Evolutionary conservation across 345 rosid genomes (phyloP).

Genomic region (Aquilaria malaccensis): DNA sequence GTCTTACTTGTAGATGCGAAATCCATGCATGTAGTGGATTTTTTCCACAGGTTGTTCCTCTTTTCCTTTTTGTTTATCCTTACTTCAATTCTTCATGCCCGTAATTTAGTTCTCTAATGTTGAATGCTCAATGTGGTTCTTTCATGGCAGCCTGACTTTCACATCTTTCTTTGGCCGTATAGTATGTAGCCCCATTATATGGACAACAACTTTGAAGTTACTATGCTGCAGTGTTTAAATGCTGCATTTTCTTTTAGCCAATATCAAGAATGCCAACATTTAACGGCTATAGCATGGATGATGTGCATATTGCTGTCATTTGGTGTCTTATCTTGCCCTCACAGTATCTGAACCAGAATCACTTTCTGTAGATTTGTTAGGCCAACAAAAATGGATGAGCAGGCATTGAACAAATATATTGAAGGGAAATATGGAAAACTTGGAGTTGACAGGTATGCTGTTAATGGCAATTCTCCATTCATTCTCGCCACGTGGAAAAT

Average conservation of each 20-base stretch:
- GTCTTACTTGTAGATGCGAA: slow-evolving; percentile 67
- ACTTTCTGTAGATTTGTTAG: slow-evolving; percentile 62
- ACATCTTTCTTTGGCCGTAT: background rate
- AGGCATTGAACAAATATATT: slow-evolving; percentile 62
- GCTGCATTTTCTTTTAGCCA: too few relatives aligned
- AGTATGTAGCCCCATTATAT: too few relatives aligned
- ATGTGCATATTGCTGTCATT: too few relatives aligned
- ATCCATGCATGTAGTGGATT: slow-evolving; percentile 54
- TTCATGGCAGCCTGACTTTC: background rate
- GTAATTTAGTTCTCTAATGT: background rate
- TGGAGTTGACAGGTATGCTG: slow-evolving; percentile 81
- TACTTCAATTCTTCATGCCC: too few relatives aligned
- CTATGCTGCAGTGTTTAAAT: too few relatives aligned
- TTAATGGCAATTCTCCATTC: slow-evolving; percentile 3
- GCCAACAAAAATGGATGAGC: slow-evolving; percentile 74
- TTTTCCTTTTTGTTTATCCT: background rate
- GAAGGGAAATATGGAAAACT: slow-evolving; percentile 83
- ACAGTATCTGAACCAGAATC: too few relatives aligned
- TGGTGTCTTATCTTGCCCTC: too few relatives aligned
- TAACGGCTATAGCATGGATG: too few relatives aligned
- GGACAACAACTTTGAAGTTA: too few relatives aligned
- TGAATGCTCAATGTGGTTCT: background rate
- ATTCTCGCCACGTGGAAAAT: background rate
- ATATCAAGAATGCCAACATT: too few relatives aligned
- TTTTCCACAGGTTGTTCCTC: slow-evolving; percentile 74